These are phyloP conservation scores for Corchorus capsularis DNA, from an alignment of 345 rosid species.

Conservation along the genomic window DNA sequence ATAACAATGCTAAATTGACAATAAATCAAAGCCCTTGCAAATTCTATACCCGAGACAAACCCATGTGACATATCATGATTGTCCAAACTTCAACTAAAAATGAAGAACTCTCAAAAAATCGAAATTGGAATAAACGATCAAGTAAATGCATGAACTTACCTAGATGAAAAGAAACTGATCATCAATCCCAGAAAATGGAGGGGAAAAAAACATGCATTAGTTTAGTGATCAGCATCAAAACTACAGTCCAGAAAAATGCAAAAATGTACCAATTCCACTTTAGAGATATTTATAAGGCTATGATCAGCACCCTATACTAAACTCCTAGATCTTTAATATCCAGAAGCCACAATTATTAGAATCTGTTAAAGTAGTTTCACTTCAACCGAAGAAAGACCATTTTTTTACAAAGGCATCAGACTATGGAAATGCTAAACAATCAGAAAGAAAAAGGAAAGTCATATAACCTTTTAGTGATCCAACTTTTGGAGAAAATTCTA, in stretches of 20 bases:
- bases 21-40: neutral
- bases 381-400: neutral
- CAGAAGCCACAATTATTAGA: neutral
- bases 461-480: neutral
- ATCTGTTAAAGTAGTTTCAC: neutral
- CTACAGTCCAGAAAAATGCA: neutral
- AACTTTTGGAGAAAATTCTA: no score
- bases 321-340: slow-evolving; percentile 8
- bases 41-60: neutral
- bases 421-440: neutral
- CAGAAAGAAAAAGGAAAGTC: neutral
- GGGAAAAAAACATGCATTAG: neutral
- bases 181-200: neutral
- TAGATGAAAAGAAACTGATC: neutral
- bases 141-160: no score
- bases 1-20: neutral
- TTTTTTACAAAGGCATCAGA: no score
- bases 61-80: no score
- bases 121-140: no score
- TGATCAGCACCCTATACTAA: neutral
- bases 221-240: slow-evolving; percentile 3
- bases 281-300: neutral
- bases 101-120: neutral
- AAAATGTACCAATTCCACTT: neutral
- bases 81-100: neutral